Percentiles rank a stretch among this genome's conserved stretches.
These are phyloP conservation scores for Metschnikowia gelsemii DNA, from an alignment of 805 yeast genomes.

Conservation along the genomic window DNA sequence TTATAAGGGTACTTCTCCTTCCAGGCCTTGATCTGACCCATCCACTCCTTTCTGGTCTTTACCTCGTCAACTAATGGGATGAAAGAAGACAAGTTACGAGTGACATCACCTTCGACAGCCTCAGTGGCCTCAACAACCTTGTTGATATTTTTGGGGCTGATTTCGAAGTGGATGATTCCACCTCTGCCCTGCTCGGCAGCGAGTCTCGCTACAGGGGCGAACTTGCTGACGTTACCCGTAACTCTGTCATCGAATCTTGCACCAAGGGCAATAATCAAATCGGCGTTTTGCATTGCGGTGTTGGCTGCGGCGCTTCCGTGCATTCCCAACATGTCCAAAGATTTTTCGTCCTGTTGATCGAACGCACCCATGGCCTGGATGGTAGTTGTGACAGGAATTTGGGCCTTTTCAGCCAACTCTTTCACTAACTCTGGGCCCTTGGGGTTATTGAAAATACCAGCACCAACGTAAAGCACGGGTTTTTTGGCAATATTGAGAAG, in stretches of 20 bases:
- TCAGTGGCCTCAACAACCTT: conserved; percentile 96
- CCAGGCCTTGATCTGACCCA: conserved; percentile 72
- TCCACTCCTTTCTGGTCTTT: conserved; percentile 75
- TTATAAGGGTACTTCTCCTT: conserved; percentile 81
- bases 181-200: conserved; percentile 90
- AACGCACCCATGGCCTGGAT: conserved; percentile 92
- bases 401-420: conserved; percentile 85
- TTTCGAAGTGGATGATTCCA: conserved; percentile 96
- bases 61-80: conserved; percentile 69
- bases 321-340: conserved; percentile 97
- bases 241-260: conserved; percentile 99
- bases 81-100: conserved; percentile 69
- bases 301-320: conserved; percentile 97
- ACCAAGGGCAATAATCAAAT: conserved; percentile 89
- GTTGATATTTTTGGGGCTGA: conserved; percentile 94
- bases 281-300: conserved; percentile 90
- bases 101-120: conserved; percentile 95
- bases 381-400: conserved; percentile 95
- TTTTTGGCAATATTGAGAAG: conserved; percentile 79
- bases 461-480: conserved; percentile 90
- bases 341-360: conserved; percentile 87
- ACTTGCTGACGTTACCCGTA: conserved; percentile 78
- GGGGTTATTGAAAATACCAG: conserved; percentile 76
- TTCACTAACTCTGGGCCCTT: conserved; percentile 78
- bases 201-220: conserved; percentile 89